These are phyloP conservation scores for Blastobotrys aristatus DNA, from an alignment of 1,139 yeast species.

Conservation along the genomic window DNA sequence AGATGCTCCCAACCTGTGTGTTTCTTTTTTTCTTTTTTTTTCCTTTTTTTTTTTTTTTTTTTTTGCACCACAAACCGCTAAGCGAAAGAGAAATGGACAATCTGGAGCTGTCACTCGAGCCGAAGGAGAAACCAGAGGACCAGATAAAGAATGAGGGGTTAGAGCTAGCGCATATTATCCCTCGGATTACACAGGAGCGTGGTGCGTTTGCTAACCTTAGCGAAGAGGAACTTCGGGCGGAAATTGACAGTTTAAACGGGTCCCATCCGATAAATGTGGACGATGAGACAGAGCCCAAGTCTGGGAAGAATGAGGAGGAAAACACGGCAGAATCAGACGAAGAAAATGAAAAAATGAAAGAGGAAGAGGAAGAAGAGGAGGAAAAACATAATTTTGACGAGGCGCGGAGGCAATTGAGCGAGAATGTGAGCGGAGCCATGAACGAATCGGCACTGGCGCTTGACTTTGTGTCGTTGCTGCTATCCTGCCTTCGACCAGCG, in stretches of 20 bases:
- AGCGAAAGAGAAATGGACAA: slow-evolving; percentile 4
- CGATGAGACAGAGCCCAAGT: slow-evolving; percentile 10
- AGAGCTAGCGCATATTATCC: slow-evolving; percentile 38
- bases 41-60: no score
- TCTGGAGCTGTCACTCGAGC: slow-evolving; percentile 12
- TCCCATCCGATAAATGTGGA: slow-evolving; percentile 32
- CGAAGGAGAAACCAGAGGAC: slow-evolving; percentile 7
- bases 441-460: slow-evolving; percentile 85
- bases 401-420: slow-evolving; percentile 52
- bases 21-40: no score
- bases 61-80: no score
- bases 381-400: slow-evolving; percentile 44
- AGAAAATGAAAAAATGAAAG: slow-evolving; percentile 14
- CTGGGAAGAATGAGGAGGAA: slow-evolving; percentile 11
- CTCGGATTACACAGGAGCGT: slow-evolving; percentile 44
- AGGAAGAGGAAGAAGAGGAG: slow-evolving; percentile 19
- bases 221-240: slow-evolving; percentile 50
- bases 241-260: slow-evolving; percentile 33
- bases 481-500: slow-evolving; percentile 79
- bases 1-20: no score
- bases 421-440: slow-evolving; percentile 58
- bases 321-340: slow-evolving; percentile 17
- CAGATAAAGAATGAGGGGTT: slow-evolving; percentile 8
- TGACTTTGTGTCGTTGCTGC: slow-evolving; percentile 77
- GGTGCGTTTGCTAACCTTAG: slow-evolving; percentile 48